Evolutionary conservation across 257 asterid species (phyloP), one percentile per base, ranked within the genome.

Genomic region (Nicotiana undulata): DNA sequence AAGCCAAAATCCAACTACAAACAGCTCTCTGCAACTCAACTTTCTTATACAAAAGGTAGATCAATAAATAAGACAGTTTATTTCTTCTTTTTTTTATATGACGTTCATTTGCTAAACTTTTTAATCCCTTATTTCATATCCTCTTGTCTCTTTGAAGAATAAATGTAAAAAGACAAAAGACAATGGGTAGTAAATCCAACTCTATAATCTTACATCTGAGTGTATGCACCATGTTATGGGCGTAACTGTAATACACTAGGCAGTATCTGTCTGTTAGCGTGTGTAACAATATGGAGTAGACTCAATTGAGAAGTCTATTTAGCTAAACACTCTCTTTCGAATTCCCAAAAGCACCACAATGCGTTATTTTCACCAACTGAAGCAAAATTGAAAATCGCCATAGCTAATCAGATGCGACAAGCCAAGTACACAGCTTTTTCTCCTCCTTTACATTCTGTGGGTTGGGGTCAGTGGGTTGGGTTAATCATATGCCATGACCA

Each of bases 11-110:
- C 64, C 20, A 34, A 18, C 76, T 5, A 68, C 76, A 37, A 40
- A 68, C 56, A 68, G 76, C 55, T 51, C 76, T 37, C 76, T 68
- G 32, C 76, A 68, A 68, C 76, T 32, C 32, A 68, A 40, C 76
- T n/a, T 34, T 18, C 53, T 40, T 37, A 40, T 37, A 68, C n/a
- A 66, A 66, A n/a, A 32, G 40, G 12, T 66, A 32, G 75, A 31
- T 31, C 75, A 34, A 34, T 34, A 18, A 34, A 28, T 22, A 20
- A 59, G 65, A 59, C 26, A n/a, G 65, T n/a, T 66, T 51, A 34
- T 18, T 66, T n/a, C n/a, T n/a, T n/a, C n/a, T 66, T 40, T 7
- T 40, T 40, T 40, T 40, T 40, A 40, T 40, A 40, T 8, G 49
- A 40, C 12, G 31, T 10, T 66, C 75, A 34, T 34, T 66, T 66